Evolutionary conservation across 345 rosid species (phyloP), one percentile per base, ranked within the genome.

Genomic region (Arabidopsis thaliana): DNA sequence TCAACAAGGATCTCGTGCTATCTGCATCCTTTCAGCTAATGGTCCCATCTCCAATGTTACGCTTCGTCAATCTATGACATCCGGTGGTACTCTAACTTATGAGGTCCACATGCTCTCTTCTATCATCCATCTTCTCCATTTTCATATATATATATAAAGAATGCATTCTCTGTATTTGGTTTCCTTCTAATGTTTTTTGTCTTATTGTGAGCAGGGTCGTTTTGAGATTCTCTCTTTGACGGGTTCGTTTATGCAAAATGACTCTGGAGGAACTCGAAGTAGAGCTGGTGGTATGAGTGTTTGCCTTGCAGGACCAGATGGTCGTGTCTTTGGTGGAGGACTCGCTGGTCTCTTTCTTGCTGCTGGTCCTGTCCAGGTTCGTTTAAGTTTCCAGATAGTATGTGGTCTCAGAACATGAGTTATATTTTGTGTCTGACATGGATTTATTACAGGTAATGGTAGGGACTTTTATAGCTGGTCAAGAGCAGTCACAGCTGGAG

Each of bases 251-350:
- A 88, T 85, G 83, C 96, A 91, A 38, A 85, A 77, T 48, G 93
- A 86, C 42, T 76, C 79, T 80, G 90, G 89, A 73, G 97, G 96
- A 60, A 82, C 88, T 34, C 81, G 84, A 78, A 86, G 98, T 84
- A 89, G 93, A 83, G 83, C 97, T 24, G 99, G 99, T 62, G 98
- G 99, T 55, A 91, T 96, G 96, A 96, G 99, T 64, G 85, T 96
- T 53, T 91, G 97, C 22, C 88, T 91, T 71, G 93, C 97, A 7
- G 91, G 95, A 73, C 90, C 95, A 20, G 98, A 96, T 45, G 98
- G 98, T 65, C 96, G 90, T 42, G 96, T 96, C 75, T 80, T 96
- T n/a, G 99, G 98, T 13, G 98, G 98, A 70, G 95, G 96, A 75
- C 90, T 96, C 58, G 97, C 97, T 52, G 98, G 98, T 72, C 79